Evolutionary conservation across 305 asterid genomes (phyloP).

Genomic region (Fraxinus angustifolia): DNA sequence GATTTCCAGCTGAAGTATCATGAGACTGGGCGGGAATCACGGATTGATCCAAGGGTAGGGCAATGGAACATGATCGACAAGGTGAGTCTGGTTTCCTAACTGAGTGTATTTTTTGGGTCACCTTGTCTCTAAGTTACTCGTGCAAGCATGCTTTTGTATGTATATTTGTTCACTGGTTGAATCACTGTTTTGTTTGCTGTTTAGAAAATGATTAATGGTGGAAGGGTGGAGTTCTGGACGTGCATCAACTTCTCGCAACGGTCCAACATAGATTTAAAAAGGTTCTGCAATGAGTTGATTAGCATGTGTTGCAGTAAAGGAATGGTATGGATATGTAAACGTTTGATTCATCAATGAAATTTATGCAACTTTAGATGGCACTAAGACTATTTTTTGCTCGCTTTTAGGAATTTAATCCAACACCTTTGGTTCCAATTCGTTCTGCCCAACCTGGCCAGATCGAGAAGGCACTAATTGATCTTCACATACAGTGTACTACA

Average conservation of each 20-base stretch:
- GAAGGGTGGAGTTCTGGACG: conserved; percentile 53
- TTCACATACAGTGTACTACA: conserved; percentile 24
- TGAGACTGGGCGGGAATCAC: conserved; percentile 39
- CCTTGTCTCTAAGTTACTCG: neutral
- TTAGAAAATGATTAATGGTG: conserved; percentile 78
- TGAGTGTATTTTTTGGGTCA: neutral
- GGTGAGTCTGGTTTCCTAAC: conserved; percentile 36
- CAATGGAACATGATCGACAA: conserved; percentile 81
- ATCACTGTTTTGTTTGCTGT: neutral
- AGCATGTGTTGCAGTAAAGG: conserved; percentile 66
- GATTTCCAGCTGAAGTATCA: conserved; percentile 58
- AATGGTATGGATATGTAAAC: conserved; percentile 47
- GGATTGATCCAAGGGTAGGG: conserved; percentile 55
- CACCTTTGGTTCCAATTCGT: conserved; percentile 38
- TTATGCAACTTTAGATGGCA: neutral
- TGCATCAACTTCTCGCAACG: conserved; percentile 51
- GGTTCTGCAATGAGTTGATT: conserved; percentile 44
- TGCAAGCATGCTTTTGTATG: neutral
- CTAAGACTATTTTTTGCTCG: conserved; percentile 7
- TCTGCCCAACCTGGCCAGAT: conserved; percentile 26
- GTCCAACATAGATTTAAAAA: neutral
- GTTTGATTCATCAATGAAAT: neutral
- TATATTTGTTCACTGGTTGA: neutral
- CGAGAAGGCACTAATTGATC: conserved; percentile 39
- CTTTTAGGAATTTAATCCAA: conserved; percentile 37